Evolutionary conservation across 23 red algal species (phyloP).

Genomic region (Porphyridium purpureum): DNA sequence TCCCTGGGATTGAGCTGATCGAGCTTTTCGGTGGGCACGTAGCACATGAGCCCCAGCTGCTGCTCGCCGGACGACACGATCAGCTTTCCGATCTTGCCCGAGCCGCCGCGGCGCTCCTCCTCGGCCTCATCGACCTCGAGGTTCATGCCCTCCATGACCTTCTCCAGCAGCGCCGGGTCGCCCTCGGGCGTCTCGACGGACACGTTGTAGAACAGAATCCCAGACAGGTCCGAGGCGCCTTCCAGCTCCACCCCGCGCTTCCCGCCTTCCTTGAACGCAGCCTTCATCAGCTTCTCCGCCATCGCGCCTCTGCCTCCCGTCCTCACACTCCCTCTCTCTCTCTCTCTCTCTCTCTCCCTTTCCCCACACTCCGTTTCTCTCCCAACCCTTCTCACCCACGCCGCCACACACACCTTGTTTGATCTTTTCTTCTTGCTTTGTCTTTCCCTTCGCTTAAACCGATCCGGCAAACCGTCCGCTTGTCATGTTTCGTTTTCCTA

Average conservation of each 20-base stretch:
- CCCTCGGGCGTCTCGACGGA: constrained; percentile 14
- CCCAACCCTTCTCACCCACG: too few relatives aligned
- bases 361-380: too few relatives aligned
- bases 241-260: constrained; percentile 42
- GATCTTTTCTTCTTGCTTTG: too few relatives aligned
- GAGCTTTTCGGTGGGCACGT: constrained; percentile 12
- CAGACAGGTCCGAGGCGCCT: constrained; percentile 29
- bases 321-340: too few relatives aligned
- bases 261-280: constrained; percentile 35
- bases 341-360: too few relatives aligned
- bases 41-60: constrained; percentile 14
- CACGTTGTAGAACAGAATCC: constrained; percentile 36
- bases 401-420: too few relatives aligned
- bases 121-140: constrained; percentile 20
- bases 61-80: constrained; percentile 21
- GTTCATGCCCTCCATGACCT: constrained; percentile 41
- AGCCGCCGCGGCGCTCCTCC: constrained; percentile 32
- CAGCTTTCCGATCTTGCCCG: constrained; percentile 27
- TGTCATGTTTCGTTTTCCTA: too few relatives aligned
- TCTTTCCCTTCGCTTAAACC: too few relatives aligned
- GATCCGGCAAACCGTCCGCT: too few relatives aligned
- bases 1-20: constrained; percentile 19
- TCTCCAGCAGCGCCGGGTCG: constrained; percentile 21
- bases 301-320: too few relatives aligned
- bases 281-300: constrained; percentile 14